Base-by-base conservation (phyloP, 208 protist genomes). In the Leishmania lainsoni region DNA sequence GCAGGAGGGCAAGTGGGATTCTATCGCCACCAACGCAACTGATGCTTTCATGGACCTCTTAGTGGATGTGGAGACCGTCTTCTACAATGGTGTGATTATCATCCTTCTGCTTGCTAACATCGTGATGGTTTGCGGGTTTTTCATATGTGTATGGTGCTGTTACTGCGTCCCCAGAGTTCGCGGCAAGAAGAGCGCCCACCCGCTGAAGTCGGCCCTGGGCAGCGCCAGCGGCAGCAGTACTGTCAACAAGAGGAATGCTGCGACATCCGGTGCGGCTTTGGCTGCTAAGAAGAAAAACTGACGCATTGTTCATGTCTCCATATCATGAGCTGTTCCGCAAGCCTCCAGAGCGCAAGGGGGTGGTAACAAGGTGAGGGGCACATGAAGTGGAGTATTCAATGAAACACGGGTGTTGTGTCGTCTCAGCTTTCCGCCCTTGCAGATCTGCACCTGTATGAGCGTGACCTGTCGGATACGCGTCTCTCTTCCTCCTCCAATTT, bases 61-160 rank as follows among this genome's bases (percentile, higher is more conserved):
- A 16, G 45, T 71, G 2, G 84, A 84, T 61, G 76, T 78, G 3
- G 75, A 81, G n/a, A 69, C 12, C 4, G 79, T 83, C 54, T 93
- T 90, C 75, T 95, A 89, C 83, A 95, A 90, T 61, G 86, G 83
- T 39, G 54, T 94, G 29, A 10, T 94, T 32, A 52, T 83, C 14
- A 1, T 87, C 52, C 85, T 89, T 16, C 52, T 92, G 59, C 14
- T 92, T 8, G 12, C 32, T 12, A n/a, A 83, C 71, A 59, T 90
- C 52, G 54, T 81, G 3, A n/a, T 89, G n/a, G 79, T 86, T 5
- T 85, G 66, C 26, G 26, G 26, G 2, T 16, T 90, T 2, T 8
- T 84, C 3, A 17, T 91, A 0, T 83, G 58, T 22, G 56, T 79
- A 5, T 87, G 84, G 84, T 79, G 59, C 63, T 78, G 74, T 45